Evolutionary conservation across 352 stramenopile genomes (phyloP), one percentile per base, ranked within the genome.

Genomic region (Globisporangium alternatum): DNA sequence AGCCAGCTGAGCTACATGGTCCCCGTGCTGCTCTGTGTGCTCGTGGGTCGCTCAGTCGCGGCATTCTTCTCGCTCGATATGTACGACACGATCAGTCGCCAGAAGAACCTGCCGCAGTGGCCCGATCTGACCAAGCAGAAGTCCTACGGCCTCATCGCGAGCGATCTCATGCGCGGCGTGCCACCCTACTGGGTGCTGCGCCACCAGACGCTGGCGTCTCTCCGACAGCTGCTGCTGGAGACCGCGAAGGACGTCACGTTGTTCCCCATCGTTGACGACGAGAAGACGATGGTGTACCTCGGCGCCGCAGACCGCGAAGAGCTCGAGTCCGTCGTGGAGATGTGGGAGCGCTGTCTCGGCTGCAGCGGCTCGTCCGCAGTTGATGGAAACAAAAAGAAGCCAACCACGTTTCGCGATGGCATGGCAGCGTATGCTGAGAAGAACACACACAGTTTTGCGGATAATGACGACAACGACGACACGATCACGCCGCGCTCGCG

Each of bases 1-100:
- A 82, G 79, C 25, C 86, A 97, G 74, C 74, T 97, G n/a, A 91
- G 81, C 48, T 95, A 95, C 78, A 92, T 96, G 79, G 75, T 96
- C 0, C 90, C 90, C 0, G 85, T 97, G 21, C 75, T 96, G 3
- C 76, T 95, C 10, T 86, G 80, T 21, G 86, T 95, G 48, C 77
- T 96, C 5, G 72, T 95, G 5, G 86, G 83, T 4, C 84, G 83
- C 25, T 75, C 75, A 2, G 78, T 93, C 30, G 83, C 82, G 8
- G 67, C 80, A 12, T 76, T 86, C 30, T 90, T 94, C 55, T 90
- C 83, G 9, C 78, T 93, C 28, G 82, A 91, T 60, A 86, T 95
- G 68, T 95, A 94, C 69, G 86, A 96, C 67, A 92, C 80, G 3
- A 92, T 94, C 62, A 81, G 79, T 33, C 76, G 84, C 13, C 76